A percentile compares a stretch with the other conserved stretches of the same genome.
These are phyloP conservation scores for Globisporangium megalacanthum DNA, from an alignment of 352 stramenopile genomes.

Conservation along the genomic window DNA sequence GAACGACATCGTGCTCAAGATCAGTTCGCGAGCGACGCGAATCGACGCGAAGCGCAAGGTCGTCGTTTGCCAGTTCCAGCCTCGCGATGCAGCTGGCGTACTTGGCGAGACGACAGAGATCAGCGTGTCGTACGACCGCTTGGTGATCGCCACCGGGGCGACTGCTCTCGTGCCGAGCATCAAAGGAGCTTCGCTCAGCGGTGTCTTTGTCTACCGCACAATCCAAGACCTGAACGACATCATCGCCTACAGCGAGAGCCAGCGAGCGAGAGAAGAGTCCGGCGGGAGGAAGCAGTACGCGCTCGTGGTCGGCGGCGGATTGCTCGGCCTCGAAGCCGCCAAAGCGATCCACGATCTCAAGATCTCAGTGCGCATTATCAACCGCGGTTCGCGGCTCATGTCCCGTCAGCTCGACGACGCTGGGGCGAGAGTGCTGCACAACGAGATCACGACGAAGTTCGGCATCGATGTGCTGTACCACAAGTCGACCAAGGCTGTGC, in stretches of 20 bases:
- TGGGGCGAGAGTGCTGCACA: constrained; percentile 84
- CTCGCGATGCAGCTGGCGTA: background rate
- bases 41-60: constrained; percentile 78
- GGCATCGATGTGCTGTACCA: constrained; percentile 86
- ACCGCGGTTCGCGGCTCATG: constrained; percentile 91
- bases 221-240: constrained; percentile 90
- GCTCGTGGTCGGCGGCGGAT: constrained; percentile 64
- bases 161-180: constrained; percentile 86
- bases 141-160: constrained; percentile 88
- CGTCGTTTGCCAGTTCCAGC: constrained; percentile 37
- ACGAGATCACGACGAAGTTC: constrained; percentile 84
- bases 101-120: constrained; percentile 25
- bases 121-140: constrained; percentile 78
- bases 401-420: constrained; percentile 91
- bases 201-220: constrained; percentile 92
- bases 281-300: constrained; percentile 28
- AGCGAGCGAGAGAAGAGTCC: constrained; percentile 18
- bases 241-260: constrained; percentile 75
- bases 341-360: constrained; percentile 91
- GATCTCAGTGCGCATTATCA: constrained; percentile 85
- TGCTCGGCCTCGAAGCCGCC: constrained; percentile 82
- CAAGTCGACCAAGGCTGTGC: constrained; percentile 69
- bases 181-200: constrained; percentile 67
- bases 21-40: constrained; percentile 66
- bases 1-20: constrained; percentile 66